Percentiles rank a stretch among this genome's conserved stretches.
Evolutionary conservation across 257 asterid species (phyloP).

Genomic region (Craterostigma plantagineum): DNA sequence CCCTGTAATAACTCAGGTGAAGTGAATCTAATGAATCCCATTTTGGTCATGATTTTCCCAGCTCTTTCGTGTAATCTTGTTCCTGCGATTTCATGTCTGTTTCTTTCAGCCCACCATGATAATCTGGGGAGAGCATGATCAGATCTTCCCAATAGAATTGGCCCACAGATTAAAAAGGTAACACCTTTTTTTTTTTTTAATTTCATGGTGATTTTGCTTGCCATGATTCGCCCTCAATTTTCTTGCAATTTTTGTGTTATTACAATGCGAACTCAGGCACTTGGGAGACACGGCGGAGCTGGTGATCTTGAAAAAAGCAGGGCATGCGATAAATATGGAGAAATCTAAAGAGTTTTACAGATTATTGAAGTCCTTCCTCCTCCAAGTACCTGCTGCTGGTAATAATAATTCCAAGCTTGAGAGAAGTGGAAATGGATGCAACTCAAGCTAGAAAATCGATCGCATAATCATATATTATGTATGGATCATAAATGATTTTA

Average conservation of each 20-base stretch:
- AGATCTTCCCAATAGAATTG: constrained; percentile 58
- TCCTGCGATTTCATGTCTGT: not conserved
- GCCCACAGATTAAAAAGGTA: constrained; percentile 55
- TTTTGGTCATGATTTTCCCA: not conserved
- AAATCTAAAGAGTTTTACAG: constrained; percentile 52
- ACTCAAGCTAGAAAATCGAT: no score
- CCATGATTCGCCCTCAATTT: no score
- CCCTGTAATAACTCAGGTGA: constrained; percentile 51
- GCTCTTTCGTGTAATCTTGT: not conserved
- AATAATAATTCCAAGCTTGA: no score
- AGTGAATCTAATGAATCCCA: not conserved
- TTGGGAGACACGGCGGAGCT: constrained; percentile 52
- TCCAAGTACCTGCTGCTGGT: constrained; percentile 10
- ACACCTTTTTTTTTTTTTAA: not conserved
- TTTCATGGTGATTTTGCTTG: no score
- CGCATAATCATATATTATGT: no score
- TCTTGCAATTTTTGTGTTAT: not conserved
- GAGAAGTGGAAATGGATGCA: no score
- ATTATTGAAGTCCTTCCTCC: constrained; percentile 51
- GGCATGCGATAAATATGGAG: constrained; percentile 76
- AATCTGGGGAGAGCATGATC: constrained; percentile 79
- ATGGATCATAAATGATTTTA: no score
- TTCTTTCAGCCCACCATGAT: constrained; percentile 47
- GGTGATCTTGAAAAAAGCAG: constrained; percentile 56
- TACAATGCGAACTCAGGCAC: no score